Evolutionary conservation across 306 rosid genomes (phyloP), one percentile per base, ranked within the genome.

Genomic region (Gynostemma pentaphyllum): DNA sequence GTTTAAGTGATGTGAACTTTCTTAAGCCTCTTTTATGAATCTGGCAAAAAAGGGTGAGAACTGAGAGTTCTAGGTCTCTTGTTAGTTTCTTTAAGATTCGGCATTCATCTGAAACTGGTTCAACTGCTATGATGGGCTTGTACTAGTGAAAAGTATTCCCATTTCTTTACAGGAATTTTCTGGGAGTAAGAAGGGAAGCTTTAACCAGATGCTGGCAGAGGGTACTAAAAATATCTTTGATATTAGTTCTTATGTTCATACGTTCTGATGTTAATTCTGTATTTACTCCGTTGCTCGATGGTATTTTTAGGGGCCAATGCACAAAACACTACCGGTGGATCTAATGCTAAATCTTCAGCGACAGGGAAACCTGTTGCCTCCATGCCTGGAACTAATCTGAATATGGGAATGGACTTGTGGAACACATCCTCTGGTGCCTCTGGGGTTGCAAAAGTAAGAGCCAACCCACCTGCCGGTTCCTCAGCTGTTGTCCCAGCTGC

Each of bases 351-450:
- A 68, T 73, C 85, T 54, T 71, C 80, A 54, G 87, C 73, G 57
- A 81, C 90, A 27, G 95, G 94, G 68, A 82, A 86, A 67, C 86
- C 92, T 51, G 81, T 72, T 45, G 80, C 42, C 47, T 71, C 90
- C 29, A 62, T 78, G 75, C 79, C 92, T 61, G 89, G 75, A 15
- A 84, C 99, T 60, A 86, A 87, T 80, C 85, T 88, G 72, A 94
- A 88, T 75, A 86, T 94, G 1, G 94, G 97, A 70, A 94, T 94
- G 95, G 97, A 94, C 74, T 78, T 94, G 28, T 88, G 99, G 99
- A 88, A 86, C 75, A 75, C 87, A 22, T 66, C 89, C 51, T 41
- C 83, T 64, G 88, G 77, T 46, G 73, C 76, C 39, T 57, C 82
- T 0, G 96, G 83, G 44, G 83, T 80, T 62, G 76, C 80, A 24